Base-by-base conservation (phyloP, 108 stramenopile species). In the Skeletonema potamos region DNA sequence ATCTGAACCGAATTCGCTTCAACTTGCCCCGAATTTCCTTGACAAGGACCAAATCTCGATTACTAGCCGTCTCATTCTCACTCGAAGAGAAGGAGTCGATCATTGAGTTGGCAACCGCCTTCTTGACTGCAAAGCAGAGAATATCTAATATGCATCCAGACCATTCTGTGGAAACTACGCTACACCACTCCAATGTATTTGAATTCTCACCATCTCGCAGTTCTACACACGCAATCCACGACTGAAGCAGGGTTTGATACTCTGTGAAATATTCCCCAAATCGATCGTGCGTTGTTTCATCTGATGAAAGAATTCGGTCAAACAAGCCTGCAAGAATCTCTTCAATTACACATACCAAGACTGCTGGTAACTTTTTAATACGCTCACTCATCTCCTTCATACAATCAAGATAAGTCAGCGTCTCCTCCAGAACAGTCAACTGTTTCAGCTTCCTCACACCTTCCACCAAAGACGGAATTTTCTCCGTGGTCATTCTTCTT, bases 141-240 rank as follows among this genome's bases (percentile, higher is more conserved):
- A 70, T 58, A 63, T 79, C 66, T 29, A 72, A 24, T 17, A 79
- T 39, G 39, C 71, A 72, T 36, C 66, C 61, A 27, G 71, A 68
- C 78, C 78, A 79, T 29, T 63, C 65, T 27, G 27, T 54, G 3
- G 66, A 71, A 59, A 77, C 51, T 17, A 26, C 64, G 26, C 44
- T 54, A 2, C 34, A 41, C 27, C 37, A 27, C 18, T 28, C 54
- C 62, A 29, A 28, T 33, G 58, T 24, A 28, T 32, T 54, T n/a
- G 30, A 34, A 6, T 56, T 26, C 18, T 71, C 32, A 54, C 51
- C 60, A 34, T 39, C 60, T 34, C 10, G 51, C 30, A 79, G 22
- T 37, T 48, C 66, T 27, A 30, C 56, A 43, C 58, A 72, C 46
- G 71, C 51, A 66, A 72, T 37, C 78, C 78, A 79, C 18, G 78